Base-by-base conservation (phyloP, 345 rosid species). In the Pistacia integerrima region DNA sequence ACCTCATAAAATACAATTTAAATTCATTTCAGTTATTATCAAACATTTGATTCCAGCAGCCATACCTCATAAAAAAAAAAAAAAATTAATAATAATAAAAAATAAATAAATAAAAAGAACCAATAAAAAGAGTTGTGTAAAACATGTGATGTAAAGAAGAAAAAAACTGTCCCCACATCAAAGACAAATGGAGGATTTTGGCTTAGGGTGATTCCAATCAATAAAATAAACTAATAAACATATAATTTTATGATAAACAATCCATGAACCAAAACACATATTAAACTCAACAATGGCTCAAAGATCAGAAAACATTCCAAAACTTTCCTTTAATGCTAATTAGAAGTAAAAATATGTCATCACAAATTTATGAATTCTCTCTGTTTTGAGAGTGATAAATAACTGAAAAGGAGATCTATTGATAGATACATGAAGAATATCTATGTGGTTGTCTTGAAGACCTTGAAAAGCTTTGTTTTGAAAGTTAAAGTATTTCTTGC, bases 241-340 rank as follows among this genome's bases (percentile, higher is more conserved):
- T 10, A 22, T 36, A 14, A 63, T 38, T 62, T 11, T 44, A 30
- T 6, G 13, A 44, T 51, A 49, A 65, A 22, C 16, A 13, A 11
- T 71, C 64, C 44, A 38, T 9, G 59, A 57, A 71, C 10, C 74
- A 57, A 64, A 58, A 48, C 51, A 54, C 52, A 38, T 46, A 12
- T 44, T 16, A 36, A 35, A 7, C 48, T 35, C 25, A 54, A 69
- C 49, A 17, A 52, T 7, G 30, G 25, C 30, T 55, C 41, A 55
- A 49, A 51, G 17, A 54, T 49, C 36, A 55, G 20, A 49, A 33
- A 18, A 41, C 30, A 68, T 38, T 62, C 25, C 11, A 1, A 10
- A 56, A 41, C 22, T 30, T 30, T 30, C 33, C 56, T 38, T 44
- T 18, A 9, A 11, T 51, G 67, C 13, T 20, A 17, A 5, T 22